Percentiles rank a stretch among this genome's conserved stretches.
These are phyloP conservation scores for Nicotiana sylvestris DNA, from an alignment of 257 asterid genomes.

Conservation along the genomic window DNA sequence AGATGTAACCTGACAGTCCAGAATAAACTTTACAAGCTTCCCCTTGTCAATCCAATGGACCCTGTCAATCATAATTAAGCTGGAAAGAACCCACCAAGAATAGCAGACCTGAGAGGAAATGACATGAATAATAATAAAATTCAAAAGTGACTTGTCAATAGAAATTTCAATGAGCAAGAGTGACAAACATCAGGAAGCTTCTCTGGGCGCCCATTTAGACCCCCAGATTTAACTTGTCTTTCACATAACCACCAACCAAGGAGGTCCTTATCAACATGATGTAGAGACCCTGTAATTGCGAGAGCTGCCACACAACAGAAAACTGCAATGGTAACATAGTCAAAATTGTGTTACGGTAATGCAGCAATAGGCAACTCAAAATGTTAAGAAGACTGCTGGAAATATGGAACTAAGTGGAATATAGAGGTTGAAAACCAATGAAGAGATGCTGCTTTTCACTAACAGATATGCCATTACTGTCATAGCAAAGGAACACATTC, in stretches of 20 bases:
- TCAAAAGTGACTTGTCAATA: neutral
- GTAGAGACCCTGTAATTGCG: slow-evolving; percentile 79
- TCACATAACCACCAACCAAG: slow-evolving; percentile 99
- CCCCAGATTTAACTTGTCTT: slow-evolving; percentile 91
- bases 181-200: slow-evolving; percentile 94
- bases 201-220: slow-evolving; percentile 97
- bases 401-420: neutral
- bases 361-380: slow-evolving; percentile 1
- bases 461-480: neutral
- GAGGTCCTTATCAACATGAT: slow-evolving; percentile 91
- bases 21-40: slow-evolving; percentile 69
- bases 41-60: slow-evolving; percentile 90
- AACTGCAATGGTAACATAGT: slow-evolving; percentile 38
- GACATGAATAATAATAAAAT: neutral
- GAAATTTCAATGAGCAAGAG: neutral
- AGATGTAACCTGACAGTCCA: slow-evolving; percentile 77
- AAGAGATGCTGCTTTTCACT: neutral
- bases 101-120: slow-evolving; percentile 73
- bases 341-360: neutral
- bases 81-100: slow-evolving; percentile 98
- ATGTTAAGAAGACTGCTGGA: neutral
- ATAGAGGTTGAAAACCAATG: neutral
- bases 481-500: neutral
- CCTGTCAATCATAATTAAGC: slow-evolving; percentile 87
- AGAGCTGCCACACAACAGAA: slow-evolving; percentile 97